These are phyloP conservation scores for Glycine tomentella DNA, from an alignment of 306 rosid species.

Conservation along the genomic window DNA sequence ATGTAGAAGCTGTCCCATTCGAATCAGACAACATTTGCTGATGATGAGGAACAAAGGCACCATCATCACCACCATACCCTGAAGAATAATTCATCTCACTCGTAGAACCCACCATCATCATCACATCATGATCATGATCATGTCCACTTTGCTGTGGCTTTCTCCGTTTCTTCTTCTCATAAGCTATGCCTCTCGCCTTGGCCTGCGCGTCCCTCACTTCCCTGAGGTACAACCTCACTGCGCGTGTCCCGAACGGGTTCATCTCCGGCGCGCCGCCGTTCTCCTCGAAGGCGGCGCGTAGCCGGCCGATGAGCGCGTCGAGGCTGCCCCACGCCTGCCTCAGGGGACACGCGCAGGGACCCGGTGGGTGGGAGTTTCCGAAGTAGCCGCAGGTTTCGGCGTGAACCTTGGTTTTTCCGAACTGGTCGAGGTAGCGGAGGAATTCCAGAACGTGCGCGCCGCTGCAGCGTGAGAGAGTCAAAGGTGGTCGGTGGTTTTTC, in stretches of 20 bases:
- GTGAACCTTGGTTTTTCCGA: conserved; percentile 56
- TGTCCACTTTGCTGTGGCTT: conserved; percentile 23
- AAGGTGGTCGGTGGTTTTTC: conserved; percentile 76
- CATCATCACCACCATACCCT: conserved; percentile 1
- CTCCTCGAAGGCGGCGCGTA: conserved; percentile 82
- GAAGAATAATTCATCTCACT: conserved; percentile 7
- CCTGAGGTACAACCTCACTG: conserved; percentile 69
- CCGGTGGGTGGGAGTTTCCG: conserved; percentile 74
- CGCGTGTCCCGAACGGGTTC: conserved; percentile 72
- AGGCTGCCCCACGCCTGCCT: conserved; percentile 59
- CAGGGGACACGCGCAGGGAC: conserved; percentile 76
- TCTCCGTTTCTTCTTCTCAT: conserved; percentile 72
- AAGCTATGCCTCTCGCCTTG: conserved; percentile 75
- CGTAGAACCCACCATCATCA: background rate
- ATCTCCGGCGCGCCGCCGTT: conserved; percentile 64
- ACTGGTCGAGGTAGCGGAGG: conserved; percentile 80
- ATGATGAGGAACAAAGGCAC: conserved; percentile 39
- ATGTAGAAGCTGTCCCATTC: background rate
- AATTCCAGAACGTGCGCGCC: conserved; percentile 82
- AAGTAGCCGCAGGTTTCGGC: conserved; percentile 62
- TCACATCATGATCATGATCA: background rate
- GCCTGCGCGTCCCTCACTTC: conserved; percentile 62
- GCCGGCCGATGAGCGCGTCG: conserved; percentile 59
- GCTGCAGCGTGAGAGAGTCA: conserved; percentile 67
- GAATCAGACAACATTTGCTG: conserved; percentile 33